Base-by-base conservation (phyloP, 441 rosid genomes). In the Populus hybrid region DNA sequence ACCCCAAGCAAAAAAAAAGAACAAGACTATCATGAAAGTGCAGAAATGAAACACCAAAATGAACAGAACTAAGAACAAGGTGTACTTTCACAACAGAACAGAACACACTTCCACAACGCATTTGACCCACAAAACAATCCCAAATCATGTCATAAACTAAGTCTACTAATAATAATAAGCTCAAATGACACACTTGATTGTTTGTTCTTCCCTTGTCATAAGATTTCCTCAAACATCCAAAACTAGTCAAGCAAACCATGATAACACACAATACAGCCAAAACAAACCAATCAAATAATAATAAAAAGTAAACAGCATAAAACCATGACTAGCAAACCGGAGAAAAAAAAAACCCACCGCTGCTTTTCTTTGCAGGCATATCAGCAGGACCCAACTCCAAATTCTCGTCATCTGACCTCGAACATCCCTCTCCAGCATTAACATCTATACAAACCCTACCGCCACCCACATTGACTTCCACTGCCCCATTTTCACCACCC, bases 341-440 rank as follows among this genome's bases (percentile, higher is more conserved):
- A 6, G 0, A 0, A 1, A 6, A n/a, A 31, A 1, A 35, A 29
- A 29, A 61, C 36, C 35, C 2, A 53, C 61, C 61, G 7, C 61
- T 29, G 23, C 40, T 76, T 72, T n/a, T 63, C 21, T 64, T 61
- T 23, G 35, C 45, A 35, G 59, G 35, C 64, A 21, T 33, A 36
- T 65, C 76, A 21, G 42, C 45, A 72, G n/a, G 76, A 50, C 31
- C 73, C 33, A 36, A 65, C 38, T 80, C 74, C 23, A 18, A 23
- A 53, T 16, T 53, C 8, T 53, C n/a, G 61, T 53, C 61, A 53
- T 53, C 61, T 16, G n/a, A 53, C 61, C 61, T 53, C 61, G 7
- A 53, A 53, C 20, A 53, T 53, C 61, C 61, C 61, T 53, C 61
- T 53, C 61, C 68, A 23, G 26, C 16, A 64, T 23, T 3, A 2